Evolutionary conservation across 805 yeast genomes (phyloP).

Genomic region (Candida sanyiensis): DNA sequence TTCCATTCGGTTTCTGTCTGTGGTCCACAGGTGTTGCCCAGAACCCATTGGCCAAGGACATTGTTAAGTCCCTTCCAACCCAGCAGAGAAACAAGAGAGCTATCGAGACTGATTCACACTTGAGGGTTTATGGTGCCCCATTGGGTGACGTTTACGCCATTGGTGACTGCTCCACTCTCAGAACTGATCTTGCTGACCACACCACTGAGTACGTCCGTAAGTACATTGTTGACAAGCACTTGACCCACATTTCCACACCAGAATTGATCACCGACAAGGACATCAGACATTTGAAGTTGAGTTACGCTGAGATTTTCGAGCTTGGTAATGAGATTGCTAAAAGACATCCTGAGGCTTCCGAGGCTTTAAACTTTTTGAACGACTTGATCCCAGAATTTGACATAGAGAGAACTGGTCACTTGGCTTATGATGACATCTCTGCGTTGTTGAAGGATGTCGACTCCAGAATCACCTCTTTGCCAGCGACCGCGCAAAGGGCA

Average conservation of each 20-base stretch:
- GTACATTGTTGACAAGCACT: conserved; percentile 38
- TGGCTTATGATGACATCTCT: conserved; percentile 47
- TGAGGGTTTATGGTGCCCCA: conserved; percentile 65
- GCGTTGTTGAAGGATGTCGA: conserved; percentile 49
- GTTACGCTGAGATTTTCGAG: conserved; percentile 43
- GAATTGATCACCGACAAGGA: conserved; percentile 45
- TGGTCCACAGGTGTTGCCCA: conserved; percentile 78
- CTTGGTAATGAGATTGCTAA: conserved; percentile 42
- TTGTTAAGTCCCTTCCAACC: conserved; percentile 42
- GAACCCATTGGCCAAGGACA: conserved; percentile 52
- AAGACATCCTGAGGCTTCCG: conserved; percentile 53
- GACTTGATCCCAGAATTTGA: conserved; percentile 51
- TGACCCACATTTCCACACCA: conserved; percentile 28
- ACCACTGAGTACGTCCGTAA: conserved; percentile 46
- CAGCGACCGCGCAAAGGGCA: conserved; percentile 73
- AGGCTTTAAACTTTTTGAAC: conserved; percentile 45
- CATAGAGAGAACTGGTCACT: conserved; percentile 38
- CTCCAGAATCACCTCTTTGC: conserved; percentile 57
- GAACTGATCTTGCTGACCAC: conserved; percentile 53
- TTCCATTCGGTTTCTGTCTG: conserved; percentile 63
- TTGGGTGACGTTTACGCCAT: conserved; percentile 63
- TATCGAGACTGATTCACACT: conserved; percentile 70
- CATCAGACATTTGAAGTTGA: conserved; percentile 41
- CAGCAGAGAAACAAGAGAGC: conserved; percentile 60
- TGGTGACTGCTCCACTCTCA: conserved; percentile 67